Base-by-base conservation (phyloP, 129 eudicot species). In the Pseudognaphalium luteoalbum region DNA sequence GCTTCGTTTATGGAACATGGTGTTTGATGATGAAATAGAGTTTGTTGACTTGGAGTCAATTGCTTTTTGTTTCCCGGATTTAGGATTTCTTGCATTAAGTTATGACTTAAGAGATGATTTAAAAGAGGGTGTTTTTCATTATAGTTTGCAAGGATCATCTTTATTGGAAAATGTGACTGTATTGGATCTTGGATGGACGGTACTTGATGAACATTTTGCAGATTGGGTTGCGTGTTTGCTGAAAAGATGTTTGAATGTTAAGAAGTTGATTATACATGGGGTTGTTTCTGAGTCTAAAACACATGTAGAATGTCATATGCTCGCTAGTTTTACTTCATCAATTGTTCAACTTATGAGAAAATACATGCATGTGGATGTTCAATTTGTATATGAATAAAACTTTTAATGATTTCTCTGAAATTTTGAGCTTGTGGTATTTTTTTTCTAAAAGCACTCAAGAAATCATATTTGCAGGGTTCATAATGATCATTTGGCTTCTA, bases 111-210 rank as follows among this genome's bases (percentile, higher is more conserved):
- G 88, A 83, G 87, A 86, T 60, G 88, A 88, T 63, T 75, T 82
- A 60, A 81, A 83, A 65, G 97, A 89, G 35, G 85, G 86, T 15
- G 60, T 76, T 29, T 78, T 88, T 70, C 96, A 87, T 68, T 85
- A 87, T 70, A 80, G 92, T 57, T 76, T 88, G 58, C 87, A 83
- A 51, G 92, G 90, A 0, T 80, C 83, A 11, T 81, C 79, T 60
- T 76, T 20, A 56, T 35, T 91, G 35, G 85, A 89, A 15, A 86
- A 88, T 81, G 90, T 91, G 78, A 84, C 68, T 33, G 82, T 81
- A 15, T 76, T 91, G 87, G 97, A 91, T 74, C 86, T 91, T 59
- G 97, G 96, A 67, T 91, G 92, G 92, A 88, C 89, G 1, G 83
- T 83, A 17, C 82, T 91, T 62, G 87, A 74, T 80, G 90, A 91